Conservation (phyloP, 345 rosid genomes). For the Garcia nutans region DNA sequence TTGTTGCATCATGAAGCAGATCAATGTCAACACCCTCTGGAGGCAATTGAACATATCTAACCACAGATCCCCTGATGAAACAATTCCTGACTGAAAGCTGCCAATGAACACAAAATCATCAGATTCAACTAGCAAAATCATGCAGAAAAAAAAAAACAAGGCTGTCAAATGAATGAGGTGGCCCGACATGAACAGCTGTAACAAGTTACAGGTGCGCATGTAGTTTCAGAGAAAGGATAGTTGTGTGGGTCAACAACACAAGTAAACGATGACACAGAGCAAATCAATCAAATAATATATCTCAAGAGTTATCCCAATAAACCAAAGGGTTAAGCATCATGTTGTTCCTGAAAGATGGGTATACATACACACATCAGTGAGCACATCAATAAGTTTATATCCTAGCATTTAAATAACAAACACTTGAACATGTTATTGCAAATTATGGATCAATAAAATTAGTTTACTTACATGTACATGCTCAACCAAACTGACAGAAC, state of each 20-base stretch:
- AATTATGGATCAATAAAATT: background rate
- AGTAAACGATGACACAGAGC: background rate
- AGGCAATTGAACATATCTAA: conserved; percentile 93
- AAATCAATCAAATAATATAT: background rate
- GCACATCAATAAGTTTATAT: background rate
- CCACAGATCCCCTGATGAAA: conserved; percentile 98
- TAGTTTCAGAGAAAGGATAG: background rate
- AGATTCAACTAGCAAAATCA: conserved; percentile 3
- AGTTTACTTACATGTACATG: background rate
- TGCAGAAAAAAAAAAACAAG: background rate
- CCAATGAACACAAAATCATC: conserved; percentile 24
- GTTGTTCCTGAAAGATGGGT: background rate
- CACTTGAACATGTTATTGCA: background rate
- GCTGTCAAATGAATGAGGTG: background rate
- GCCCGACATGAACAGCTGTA: background rate
- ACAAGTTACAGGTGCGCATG: background rate
- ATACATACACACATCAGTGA: background rate
- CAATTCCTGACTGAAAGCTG: conserved; percentile 99
- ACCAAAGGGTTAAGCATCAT: background rate
- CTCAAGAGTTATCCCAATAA: background rate
- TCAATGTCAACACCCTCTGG: conserved; percentile 97
- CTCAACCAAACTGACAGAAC: background rate
- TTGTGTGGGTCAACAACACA: background rate
- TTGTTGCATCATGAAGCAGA: conserved; percentile 95
- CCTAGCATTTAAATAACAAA: background rate